phyloP scores from a whole-genome alignment of 1,139 yeast species.

The Kodamaea derodonti region DNA sequence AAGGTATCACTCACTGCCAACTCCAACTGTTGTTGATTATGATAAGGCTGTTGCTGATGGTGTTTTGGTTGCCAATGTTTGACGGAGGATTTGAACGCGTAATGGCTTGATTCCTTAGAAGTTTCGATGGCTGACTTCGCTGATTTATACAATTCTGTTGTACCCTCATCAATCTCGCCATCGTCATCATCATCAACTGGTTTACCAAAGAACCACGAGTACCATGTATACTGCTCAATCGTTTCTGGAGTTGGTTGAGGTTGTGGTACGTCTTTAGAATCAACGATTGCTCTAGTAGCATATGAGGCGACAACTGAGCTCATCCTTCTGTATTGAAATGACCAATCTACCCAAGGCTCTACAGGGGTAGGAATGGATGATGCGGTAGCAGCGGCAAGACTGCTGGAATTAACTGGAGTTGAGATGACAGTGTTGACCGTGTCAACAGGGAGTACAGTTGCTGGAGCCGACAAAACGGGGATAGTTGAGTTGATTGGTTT shows the following conservation, averaged over 20 bases:
- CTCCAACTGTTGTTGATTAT: slow-evolving; percentile 17
- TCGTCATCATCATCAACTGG: slow-evolving; percentile 9
- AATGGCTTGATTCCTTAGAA: slow-evolving; percentile 29
- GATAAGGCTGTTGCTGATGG: slow-evolving; percentile 7
- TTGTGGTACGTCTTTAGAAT: neutral
- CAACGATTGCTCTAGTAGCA: neutral
- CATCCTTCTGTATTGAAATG: slow-evolving; percentile 12
- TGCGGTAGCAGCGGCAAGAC: neutral
- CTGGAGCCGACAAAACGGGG: neutral
- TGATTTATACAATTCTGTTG: slow-evolving; percentile 25
- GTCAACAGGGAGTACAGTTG: too few species aligned
- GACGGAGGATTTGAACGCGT: slow-evolving; percentile 29
- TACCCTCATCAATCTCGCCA: slow-evolving; percentile 8
- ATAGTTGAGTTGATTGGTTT: too few species aligned
- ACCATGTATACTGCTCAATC: slow-evolving; percentile 15
- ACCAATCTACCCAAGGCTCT: slow-evolving; percentile 14
- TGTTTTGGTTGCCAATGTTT: slow-evolving; percentile 15
- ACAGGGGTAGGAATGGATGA: neutral
- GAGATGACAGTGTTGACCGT: neutral
- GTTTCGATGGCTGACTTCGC: slow-evolving; percentile 37
- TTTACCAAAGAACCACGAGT: slow-evolving; percentile 20
- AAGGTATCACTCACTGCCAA: slow-evolving; percentile 40
- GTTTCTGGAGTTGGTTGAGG: neutral
- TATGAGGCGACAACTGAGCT: slow-evolving; percentile 13
- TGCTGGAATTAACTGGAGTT: neutral